These are phyloP conservation scores for Carex scoparia DNA, from an alignment of 176 grass and related monocot species.

Conservation along the genomic window DNA sequence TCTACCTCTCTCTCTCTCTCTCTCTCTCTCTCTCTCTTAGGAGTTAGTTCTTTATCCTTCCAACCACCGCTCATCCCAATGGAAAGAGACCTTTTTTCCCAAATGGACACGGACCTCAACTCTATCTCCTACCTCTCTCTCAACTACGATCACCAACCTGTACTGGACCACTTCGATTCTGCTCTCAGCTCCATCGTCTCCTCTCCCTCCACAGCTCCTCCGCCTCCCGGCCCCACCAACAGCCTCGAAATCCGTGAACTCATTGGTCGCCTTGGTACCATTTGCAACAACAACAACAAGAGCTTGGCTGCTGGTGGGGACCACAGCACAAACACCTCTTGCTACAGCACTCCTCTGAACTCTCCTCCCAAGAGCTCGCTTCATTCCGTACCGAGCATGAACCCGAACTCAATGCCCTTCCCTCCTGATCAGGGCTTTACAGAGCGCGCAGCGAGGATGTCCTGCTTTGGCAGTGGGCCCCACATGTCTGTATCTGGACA, in stretches of 20 bases:
- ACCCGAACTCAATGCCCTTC: slow-evolving; percentile 5
- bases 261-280: slow-evolving; percentile 40
- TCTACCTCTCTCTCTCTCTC: background rate
- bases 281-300: slow-evolving; percentile 20
- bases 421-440: slow-evolving; percentile 8
- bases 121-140: slow-evolving; percentile 23
- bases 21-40: background rate
- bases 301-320: background rate
- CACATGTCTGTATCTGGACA: background rate
- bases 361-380: slow-evolving; percentile 37
- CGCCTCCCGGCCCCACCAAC: background rate
- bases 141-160: slow-evolving; percentile 6
- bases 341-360: slow-evolving; percentile 43
- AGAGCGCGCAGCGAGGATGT: slow-evolving; percentile 2
- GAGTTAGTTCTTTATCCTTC: background rate
- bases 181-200: slow-evolving; percentile 52
- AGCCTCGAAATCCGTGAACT: slow-evolving; percentile 40
- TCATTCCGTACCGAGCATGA: background rate
- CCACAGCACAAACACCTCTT: slow-evolving; percentile 35
- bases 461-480: slow-evolving; percentile 10
- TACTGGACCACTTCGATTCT: slow-evolving; percentile 31
- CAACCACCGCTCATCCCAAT: background rate
- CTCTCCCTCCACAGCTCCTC: slow-evolving; percentile 25
- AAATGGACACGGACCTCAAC: slow-evolving; percentile 21
- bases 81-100: slow-evolving; percentile 19